Evolutionary conservation across 2,329 filamentous ascomycete species (phyloP).

Genomic region (Plenodomus tracheiphilus): DNA sequence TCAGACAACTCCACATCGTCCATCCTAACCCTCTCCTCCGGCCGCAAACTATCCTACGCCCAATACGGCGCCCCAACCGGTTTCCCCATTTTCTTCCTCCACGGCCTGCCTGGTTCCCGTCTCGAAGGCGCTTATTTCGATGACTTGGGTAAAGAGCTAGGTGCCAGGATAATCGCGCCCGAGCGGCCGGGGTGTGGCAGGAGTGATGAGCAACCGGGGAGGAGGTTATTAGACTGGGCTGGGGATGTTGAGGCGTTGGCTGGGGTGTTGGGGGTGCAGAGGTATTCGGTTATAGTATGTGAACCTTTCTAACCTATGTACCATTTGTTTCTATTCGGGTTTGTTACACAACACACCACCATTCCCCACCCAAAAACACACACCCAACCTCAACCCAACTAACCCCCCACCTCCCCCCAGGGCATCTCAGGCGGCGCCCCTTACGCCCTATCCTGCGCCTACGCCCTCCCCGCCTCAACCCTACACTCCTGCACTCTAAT

Average conservation of each 20-base stretch:
- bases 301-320: background rate
- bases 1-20: background rate
- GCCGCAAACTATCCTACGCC: constrained; percentile 39
- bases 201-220: background rate
- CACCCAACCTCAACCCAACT: too few species aligned
- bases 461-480: constrained; percentile 24
- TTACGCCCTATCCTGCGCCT: constrained; percentile 35
- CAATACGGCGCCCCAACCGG: constrained; percentile 25
- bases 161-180: background rate
- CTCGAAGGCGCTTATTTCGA: constrained; percentile 13
- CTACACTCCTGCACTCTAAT: constrained; percentile 26
- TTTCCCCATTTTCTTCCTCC: constrained; percentile 20
- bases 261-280: background rate
- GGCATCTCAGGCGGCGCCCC: constrained; percentile 40
- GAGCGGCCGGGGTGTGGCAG: background rate
- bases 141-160: background rate
- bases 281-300: background rate
- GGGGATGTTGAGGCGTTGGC: background rate
- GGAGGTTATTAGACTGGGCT: background rate
- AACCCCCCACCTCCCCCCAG: too few species aligned
- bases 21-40: constrained; percentile 30
- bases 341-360: background rate
- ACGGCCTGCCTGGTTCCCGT: constrained; percentile 28
- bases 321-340: too few species aligned
- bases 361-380: too few species aligned